Conservation (phyloP, 2,329 filamentous ascomycete genomes). For the Penicillium expansum region DNA sequence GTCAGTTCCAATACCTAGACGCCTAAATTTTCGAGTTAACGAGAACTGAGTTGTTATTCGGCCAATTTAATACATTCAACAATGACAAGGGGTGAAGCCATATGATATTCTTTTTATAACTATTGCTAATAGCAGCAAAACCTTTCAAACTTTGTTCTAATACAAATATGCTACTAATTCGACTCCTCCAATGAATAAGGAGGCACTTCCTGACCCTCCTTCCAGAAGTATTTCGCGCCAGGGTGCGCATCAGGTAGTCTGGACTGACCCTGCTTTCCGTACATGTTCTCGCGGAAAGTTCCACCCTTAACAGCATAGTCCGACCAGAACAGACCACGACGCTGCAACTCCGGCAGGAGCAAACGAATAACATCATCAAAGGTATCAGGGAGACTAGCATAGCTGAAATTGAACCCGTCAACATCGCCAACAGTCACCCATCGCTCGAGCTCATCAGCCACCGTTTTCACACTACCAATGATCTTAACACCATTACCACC, state of each 20-base stretch:
- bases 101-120: not conserved
- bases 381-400: constrained; percentile 35
- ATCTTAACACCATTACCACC: constrained; percentile 38
- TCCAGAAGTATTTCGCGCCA: constrained; percentile 38
- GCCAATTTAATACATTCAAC: not conserved
- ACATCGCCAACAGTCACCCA: constrained; percentile 37
- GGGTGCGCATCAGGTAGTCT: constrained; percentile 37
- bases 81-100: not conserved
- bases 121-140: not conserved
- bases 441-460: constrained; percentile 39
- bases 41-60: no score
- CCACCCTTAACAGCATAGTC: constrained; percentile 38
- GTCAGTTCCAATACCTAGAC: no score
- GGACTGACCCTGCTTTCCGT: constrained; percentile 30
- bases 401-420: constrained; percentile 38
- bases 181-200: constrained; percentile 26
- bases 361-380: constrained; percentile 38
- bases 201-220: constrained; percentile 33
- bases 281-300: constrained; percentile 41
- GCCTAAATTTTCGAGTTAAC: no score
- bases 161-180: not conserved
- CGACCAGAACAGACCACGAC: constrained; percentile 39
- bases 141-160: not conserved
- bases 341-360: constrained; percentile 34
- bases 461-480: constrained; percentile 37